A percentile compares a stretch with the other conserved stretches of the same genome.
Evolutionary conservation across 225 moss, liverwort and hornwort species (phyloP).

Genomic region (Asterella californica): DNA sequence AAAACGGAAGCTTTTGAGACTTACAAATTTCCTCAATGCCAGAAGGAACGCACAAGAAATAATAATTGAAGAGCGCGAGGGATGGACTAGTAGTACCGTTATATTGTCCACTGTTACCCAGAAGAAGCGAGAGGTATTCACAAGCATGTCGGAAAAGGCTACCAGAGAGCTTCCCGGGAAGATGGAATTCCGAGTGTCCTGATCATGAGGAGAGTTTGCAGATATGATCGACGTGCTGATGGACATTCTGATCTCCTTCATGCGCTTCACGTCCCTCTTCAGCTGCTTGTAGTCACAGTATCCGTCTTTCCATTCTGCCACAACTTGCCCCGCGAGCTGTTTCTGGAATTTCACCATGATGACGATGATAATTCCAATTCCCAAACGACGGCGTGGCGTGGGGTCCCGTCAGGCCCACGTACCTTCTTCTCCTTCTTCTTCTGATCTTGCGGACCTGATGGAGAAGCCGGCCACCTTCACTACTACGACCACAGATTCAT

Average conservation of each 20-base stretch:
- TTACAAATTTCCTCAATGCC: neutral
- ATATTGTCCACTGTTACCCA: constrained; percentile 31
- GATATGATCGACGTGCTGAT: neutral
- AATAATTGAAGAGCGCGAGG: too few relatives aligned
- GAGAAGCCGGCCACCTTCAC: too few relatives aligned
- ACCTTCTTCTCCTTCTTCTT: too few relatives aligned
- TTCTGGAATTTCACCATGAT: constrained; percentile 47
- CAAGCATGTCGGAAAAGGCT: constrained; percentile 21
- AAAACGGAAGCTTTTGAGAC: too few relatives aligned
- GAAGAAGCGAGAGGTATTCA: constrained; percentile 25
- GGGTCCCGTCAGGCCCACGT: too few relatives aligned
- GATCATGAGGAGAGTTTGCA: neutral
- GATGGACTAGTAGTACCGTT: constrained; percentile 27
- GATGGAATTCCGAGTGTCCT: constrained; percentile 13
- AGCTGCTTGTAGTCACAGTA: constrained; percentile 48
- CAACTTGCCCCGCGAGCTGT: constrained; percentile 36
- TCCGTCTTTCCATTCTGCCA: constrained; percentile 39
- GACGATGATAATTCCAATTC: too few relatives aligned
- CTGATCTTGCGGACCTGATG: too few relatives aligned
- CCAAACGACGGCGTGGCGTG: neutral
- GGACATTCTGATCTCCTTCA: constrained; percentile 22
- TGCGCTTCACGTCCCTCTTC: constrained; percentile 32
- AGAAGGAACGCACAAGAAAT: neutral
- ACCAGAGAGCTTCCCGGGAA: constrained; percentile 16
- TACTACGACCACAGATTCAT: too few relatives aligned